These are phyloP conservation scores for Telfairia occidentalis DNA, from an alignment of 331 rosid species.

Conservation along the genomic window DNA sequence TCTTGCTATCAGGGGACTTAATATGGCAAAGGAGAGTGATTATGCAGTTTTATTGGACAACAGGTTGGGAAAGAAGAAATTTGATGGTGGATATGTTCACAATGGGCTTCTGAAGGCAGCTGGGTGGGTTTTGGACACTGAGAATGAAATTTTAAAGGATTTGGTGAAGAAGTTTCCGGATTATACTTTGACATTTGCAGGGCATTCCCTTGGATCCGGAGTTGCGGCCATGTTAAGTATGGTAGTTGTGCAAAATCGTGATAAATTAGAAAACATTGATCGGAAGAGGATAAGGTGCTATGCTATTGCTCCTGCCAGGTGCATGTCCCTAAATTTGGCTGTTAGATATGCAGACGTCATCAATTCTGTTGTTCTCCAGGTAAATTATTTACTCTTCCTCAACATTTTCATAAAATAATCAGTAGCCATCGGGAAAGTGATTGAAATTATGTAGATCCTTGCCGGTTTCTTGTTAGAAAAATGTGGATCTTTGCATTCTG, in stretches of 20 bases:
- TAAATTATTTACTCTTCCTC: slow-evolving; percentile 21
- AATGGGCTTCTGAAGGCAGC: slow-evolving; percentile 86
- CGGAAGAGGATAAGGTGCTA: slow-evolving; percentile 71
- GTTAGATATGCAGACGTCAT: slow-evolving; percentile 91
- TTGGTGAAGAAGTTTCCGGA: slow-evolving; percentile 46
- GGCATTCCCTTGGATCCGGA: slow-evolving; percentile 91
- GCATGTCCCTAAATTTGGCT: slow-evolving; percentile 76
- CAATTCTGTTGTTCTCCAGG: slow-evolving; percentile 92
- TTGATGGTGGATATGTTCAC: slow-evolving; percentile 92
- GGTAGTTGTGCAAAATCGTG: slow-evolving; percentile 57
- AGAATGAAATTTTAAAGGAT: slow-evolving; percentile 45
- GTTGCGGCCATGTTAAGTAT: slow-evolving; percentile 64
- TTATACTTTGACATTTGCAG: slow-evolving; percentile 68
- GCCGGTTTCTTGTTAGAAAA: too few relatives aligned
- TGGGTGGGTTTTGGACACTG: slow-evolving; percentile 56
- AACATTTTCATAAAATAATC: background rate
- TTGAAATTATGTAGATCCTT: background rate
- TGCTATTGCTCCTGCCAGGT: slow-evolving; percentile 91
- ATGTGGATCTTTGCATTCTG: background rate
- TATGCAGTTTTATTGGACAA: slow-evolving; percentile 75
- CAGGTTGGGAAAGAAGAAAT: slow-evolving; percentile 61
- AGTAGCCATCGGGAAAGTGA: background rate
- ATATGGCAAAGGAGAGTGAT: slow-evolving; percentile 80
- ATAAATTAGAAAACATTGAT: slow-evolving; percentile 55
- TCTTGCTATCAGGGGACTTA: slow-evolving; percentile 77